Evolutionary conservation across 1,139 yeast species (phyloP).

Genomic region (Insectozyma bohioensis): DNA sequence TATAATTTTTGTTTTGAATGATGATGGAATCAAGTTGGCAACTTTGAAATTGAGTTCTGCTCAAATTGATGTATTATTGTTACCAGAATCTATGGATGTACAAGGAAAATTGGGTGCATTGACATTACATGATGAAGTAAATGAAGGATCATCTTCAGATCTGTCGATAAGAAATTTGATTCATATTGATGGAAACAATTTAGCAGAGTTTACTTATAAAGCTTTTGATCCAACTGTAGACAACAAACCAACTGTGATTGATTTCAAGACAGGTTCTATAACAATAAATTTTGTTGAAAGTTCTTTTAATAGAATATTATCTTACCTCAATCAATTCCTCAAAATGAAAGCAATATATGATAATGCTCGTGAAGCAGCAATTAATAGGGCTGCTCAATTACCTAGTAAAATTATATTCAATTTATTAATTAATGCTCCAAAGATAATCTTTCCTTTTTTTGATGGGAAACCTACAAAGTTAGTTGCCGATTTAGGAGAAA

Average conservation of each 20-base stretch:
- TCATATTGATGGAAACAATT: conserved; percentile 77
- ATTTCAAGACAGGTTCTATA: conserved; percentile 73
- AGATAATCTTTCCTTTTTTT: conserved; percentile 70
- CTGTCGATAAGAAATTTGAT: conserved; percentile 66
- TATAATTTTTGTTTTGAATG: conserved; percentile 73
- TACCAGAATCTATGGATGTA: conserved; percentile 80
- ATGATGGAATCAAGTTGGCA: conserved; percentile 80
- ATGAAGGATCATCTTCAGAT: conserved; percentile 59
- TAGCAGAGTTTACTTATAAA: conserved; percentile 82
- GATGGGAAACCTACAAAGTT: conserved; percentile 58
- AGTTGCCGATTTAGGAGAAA: conserved; percentile 79
- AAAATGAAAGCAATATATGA: conserved; percentile 88
- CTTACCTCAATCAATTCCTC: conserved; percentile 71
- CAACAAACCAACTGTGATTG: conserved; percentile 51
- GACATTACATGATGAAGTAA: conserved; percentile 72
- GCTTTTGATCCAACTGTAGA: conserved; percentile 65
- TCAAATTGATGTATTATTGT: conserved; percentile 57
- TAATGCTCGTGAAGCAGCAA: conserved; percentile 82
- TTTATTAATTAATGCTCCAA: conserved; percentile 75
- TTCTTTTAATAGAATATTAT: conserved; percentile 66
- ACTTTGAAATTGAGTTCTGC: conserved; percentile 79
- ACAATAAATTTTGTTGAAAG: conserved; percentile 77
- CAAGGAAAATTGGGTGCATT: conserved; percentile 78
- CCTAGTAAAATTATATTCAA: conserved; percentile 70
- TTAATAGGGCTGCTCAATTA: conserved; percentile 61